Evolutionary conservation across 176 grass and related monocot genomes (phyloP), one percentile per base, ranked within the genome.

Genomic region (Musa acuminata): DNA sequence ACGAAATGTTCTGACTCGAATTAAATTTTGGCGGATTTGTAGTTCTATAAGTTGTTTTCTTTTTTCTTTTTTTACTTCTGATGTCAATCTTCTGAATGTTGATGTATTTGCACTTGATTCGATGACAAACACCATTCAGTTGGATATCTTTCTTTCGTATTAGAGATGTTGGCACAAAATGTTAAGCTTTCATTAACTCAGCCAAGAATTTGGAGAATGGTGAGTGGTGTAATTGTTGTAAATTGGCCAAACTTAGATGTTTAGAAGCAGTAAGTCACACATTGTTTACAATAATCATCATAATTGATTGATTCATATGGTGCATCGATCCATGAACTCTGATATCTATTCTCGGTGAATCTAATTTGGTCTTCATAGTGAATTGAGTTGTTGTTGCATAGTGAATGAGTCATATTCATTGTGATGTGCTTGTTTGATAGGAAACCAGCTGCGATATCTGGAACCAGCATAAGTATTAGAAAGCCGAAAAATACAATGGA

Each of bases 381-480:
- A 43, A 43, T 43, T 43, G 35, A n/a, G 57, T 59, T 19, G 5
- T n/a, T 7, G 54, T 14, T 22, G 22, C 22, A n/a, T 59, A 16
- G 57, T 59, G 16, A 59, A 17, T 26, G 24, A 65, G 11, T 26
- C 58, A 62, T 62, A 20, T 20, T 21, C 7, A 20, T 62, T n/a
- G n/a, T 8, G 58, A 11, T 26, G 19, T 27, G 22, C 63, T 65
- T 21, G 63, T 27, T 10, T 43, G 16, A 16, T 52, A 74, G 73
- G 74, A 66, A 51, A 77, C 51, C 48, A 74, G 9, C 50, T 80
- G 49, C 29, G 53, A 68, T 25, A 71, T 72, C 52, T 62, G 85
- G 10, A 26, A 13, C 21, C 21, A 26, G 23, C 63, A 43, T 6
- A 43, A 43, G 35, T 43, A 43, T 43, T 43, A 43, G 35, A 43